A percentile compares a stretch with the other conserved stretches of the same genome.
These are phyloP conservation scores for Verticillium longisporum DNA, from an alignment of 2,329 filamentous ascomycete genomes.

Conservation along the genomic window DNA sequence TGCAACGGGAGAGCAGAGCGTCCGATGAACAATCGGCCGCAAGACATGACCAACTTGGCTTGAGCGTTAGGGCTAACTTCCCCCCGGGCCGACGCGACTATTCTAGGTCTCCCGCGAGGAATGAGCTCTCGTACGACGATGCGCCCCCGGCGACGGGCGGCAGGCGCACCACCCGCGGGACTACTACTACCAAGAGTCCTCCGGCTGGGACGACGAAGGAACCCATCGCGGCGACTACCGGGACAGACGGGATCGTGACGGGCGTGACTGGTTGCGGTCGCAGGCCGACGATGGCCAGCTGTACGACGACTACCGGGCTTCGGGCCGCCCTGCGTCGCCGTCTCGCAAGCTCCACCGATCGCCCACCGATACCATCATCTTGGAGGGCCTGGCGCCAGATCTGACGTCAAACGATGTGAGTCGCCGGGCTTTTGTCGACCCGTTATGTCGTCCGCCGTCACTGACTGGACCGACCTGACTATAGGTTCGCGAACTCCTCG, in stretches of 20 bases:
- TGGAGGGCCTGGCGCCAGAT: slow-evolving; percentile 45
- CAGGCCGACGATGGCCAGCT: slow-evolving; percentile 22
- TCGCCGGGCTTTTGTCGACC: slow-evolving; percentile 8
- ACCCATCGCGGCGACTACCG: slow-evolving; percentile 14
- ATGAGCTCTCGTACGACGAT: slow-evolving; percentile 27
- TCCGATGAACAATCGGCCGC: neutral
- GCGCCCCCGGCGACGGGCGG: slow-evolving; percentile 17
- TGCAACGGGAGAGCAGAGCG: neutral
- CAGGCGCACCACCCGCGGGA: slow-evolving; percentile 13
- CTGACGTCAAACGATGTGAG: slow-evolving; percentile 46
- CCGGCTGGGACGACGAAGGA: slow-evolving; percentile 10
- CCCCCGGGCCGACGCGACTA: slow-evolving; percentile 34
- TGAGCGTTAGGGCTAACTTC: slow-evolving; percentile 37
- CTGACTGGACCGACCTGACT: neutral
- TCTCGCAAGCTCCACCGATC: slow-evolving; percentile 26
- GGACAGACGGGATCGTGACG: slow-evolving; percentile 2
- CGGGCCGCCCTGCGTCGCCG: slow-evolving; percentile 15
- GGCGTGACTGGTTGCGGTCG: slow-evolving; percentile 18
- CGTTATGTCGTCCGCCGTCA: neutral
- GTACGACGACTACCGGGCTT: slow-evolving; percentile 20
- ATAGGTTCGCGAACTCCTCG: slow-evolving; percentile 28
- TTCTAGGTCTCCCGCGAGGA: slow-evolving; percentile 35
- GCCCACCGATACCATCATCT: slow-evolving; percentile 45
- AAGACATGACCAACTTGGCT: slow-evolving; percentile 9
- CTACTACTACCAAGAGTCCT: slow-evolving; percentile 11